Base-by-base conservation (phyloP, 2,329 filamentous ascomycete species). In the Xylaria sp. region DNA sequence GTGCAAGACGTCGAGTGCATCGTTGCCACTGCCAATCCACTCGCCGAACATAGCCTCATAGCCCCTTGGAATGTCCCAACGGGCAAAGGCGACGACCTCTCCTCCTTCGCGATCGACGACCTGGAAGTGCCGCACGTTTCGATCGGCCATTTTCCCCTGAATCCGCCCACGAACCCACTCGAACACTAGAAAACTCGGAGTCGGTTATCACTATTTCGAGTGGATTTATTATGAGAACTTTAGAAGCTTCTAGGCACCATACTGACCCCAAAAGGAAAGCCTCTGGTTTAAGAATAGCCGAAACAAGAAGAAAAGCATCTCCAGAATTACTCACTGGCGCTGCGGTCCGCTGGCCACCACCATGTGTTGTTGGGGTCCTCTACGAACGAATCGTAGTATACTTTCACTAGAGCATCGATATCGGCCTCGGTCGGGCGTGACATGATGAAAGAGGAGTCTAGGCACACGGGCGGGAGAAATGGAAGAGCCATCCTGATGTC, bases 1-100 rank as follows among this genome's bases (percentile, higher is more conserved):
- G 48, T 24, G 64, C 45, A 69, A 64, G 54, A 69, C 70, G 36
- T 72, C 71, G 27, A 69, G 64, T 8, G 63, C n/a, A 2, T 30
- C 51, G 3, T 48, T 58, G 21, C 62, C 61, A 30, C 54, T 56
- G 47, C 69, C 71, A 17, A 67, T 12, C 67, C 69, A 74, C 34
- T 67, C 68, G 39, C 75, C 75, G 53, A 78, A 77, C 6, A 32
- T 30, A 12, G 34, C 58, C 61, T 72, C 75, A 66, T 78, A 71
- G 0, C 67, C 73, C 60, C 76, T 62, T 17, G 81, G 80, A 14
- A 78, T 76, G 14, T 74, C 72, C 78, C 78, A 82, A n/a, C 80
- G 72, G 1, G 74, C 64, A 36, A 76, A 80, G 9, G 79, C 78
- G 12, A 75, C 77, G 5, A 80, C 17, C 12, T 61, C 60, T n/a